Evolutionary conservation across 2,329 filamentous ascomycete species (phyloP).

Genomic region (Fusarium drepaniforme): DNA sequence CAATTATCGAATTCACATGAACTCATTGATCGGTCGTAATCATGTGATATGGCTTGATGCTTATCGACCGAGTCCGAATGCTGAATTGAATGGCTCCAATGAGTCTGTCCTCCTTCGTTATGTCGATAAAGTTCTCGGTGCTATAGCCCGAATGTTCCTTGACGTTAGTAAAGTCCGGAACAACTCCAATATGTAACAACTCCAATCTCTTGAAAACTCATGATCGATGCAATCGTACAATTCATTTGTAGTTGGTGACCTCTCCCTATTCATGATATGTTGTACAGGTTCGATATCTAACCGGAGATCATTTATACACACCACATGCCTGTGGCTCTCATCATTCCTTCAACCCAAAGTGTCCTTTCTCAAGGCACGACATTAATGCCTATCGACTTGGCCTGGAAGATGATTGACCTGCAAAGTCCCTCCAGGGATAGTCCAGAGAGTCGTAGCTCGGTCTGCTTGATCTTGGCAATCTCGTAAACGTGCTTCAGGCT

Average conservation of each 20-base stretch:
- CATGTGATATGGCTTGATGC: background rate
- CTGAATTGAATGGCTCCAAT: background rate
- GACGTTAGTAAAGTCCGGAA: no score
- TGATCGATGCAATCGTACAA: conserved; percentile 29
- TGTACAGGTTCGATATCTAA: conserved; percentile 40
- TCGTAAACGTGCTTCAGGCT: conserved; percentile 97
- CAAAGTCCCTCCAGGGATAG: conserved; percentile 78
- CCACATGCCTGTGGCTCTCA: conserved; percentile 21
- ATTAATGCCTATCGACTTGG: conserved; percentile 80
- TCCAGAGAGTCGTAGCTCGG: conserved; percentile 79
- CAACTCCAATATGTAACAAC: background rate
- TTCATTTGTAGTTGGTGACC: conserved; percentile 14
- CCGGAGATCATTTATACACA: conserved; percentile 27
- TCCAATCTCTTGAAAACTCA: background rate
- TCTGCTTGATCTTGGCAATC: conserved; percentile 96
- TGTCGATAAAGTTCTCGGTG: background rate
- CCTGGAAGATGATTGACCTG: conserved; percentile 79
- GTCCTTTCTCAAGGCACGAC: conserved; percentile 68
- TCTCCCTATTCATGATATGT: conserved; percentile 35
- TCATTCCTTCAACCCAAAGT: conserved; percentile 6
- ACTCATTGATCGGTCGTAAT: background rate
- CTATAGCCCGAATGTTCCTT: background rate
- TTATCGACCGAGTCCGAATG: background rate
- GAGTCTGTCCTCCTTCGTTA: background rate
- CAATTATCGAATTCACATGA: background rate